Evolutionary conservation across 163 green algal species (phyloP).

Genomic region (Chlorella variabilis): DNA sequence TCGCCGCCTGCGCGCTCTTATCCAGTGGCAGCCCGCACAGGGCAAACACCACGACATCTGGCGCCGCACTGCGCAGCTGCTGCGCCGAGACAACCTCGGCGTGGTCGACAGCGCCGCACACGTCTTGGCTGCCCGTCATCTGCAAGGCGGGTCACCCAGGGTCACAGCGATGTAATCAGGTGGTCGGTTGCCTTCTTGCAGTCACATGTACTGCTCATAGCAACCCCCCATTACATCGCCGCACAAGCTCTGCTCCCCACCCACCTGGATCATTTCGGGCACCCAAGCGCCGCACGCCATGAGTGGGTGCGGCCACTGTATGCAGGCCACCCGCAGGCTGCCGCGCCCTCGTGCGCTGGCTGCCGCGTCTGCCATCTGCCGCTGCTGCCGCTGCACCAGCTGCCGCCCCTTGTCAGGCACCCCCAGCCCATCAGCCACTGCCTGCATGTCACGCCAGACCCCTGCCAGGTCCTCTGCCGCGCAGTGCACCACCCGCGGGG

Average conservation of each 20-base stretch:
- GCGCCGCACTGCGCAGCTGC: conserved; percentile 6
- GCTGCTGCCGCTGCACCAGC: conserved; percentile 43
- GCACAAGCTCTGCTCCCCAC: too few species aligned
- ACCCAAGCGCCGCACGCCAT: conserved; percentile 69
- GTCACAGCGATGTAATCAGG: too few species aligned
- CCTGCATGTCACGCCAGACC: conserved; percentile 61
- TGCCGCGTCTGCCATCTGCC: conserved; percentile 43
- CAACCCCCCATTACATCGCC: too few species aligned
- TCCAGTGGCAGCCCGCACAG: conserved; percentile 53
- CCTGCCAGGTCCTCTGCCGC: conserved; percentile 55
- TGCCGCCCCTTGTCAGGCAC: conserved; percentile 28
- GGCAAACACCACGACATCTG: conserved; percentile 62
- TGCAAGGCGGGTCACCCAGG: too few species aligned
- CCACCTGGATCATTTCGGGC: conserved; percentile 56
- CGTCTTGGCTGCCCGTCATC: conserved; percentile 57
- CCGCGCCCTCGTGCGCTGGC: conserved; percentile 42
- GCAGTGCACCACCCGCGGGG: conserved; percentile 55
- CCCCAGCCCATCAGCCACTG: conserved; percentile 56
- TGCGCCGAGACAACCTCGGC: conserved; percentile 4
- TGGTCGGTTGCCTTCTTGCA: background rate
- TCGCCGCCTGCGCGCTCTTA: conserved; percentile 24
- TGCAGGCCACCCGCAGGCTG: conserved; percentile 49
- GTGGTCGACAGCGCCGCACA: conserved; percentile 42
- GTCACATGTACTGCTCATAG: too few species aligned
- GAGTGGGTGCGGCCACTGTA: conserved; percentile 70